Conservation (phyloP, 1,284 basidiomycete species). For the Cryptococcus maquisensis region DNA sequence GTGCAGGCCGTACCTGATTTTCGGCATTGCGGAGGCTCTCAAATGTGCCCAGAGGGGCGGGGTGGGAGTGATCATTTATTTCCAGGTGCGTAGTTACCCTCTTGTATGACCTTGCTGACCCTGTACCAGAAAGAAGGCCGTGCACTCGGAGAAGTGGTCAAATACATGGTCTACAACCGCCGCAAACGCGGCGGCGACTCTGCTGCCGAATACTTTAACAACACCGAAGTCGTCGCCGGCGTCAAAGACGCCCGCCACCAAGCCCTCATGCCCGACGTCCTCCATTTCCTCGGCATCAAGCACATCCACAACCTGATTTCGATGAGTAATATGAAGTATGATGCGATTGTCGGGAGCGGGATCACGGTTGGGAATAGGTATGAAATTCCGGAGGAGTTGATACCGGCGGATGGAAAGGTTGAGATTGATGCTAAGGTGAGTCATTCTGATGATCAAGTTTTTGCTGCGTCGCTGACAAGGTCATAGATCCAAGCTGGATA, state of each 20-base stretch:
- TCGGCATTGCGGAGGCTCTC: conserved; percentile 90
- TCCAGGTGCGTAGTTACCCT: conserved; percentile 62
- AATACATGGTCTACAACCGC: conserved; percentile 91
- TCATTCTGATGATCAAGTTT: not conserved
- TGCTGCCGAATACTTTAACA: conserved; percentile 89
- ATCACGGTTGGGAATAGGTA: conserved; percentile 79
- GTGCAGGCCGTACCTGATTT: conserved; percentile 83
- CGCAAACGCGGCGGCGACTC: conserved; percentile 90
- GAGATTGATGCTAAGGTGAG: conserved; percentile 77
- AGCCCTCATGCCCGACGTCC: conserved; percentile 90
- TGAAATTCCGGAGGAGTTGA: conserved; percentile 79
- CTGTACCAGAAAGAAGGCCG: conserved; percentile 54
- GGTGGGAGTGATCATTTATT: conserved; percentile 88
- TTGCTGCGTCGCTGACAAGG: not conserved
- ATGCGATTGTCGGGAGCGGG: conserved; percentile 82
- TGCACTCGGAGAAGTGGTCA: conserved; percentile 87
- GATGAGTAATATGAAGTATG: conserved; percentile 84
- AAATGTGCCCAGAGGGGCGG: conserved; percentile 80
- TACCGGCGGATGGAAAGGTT: conserved; percentile 87
- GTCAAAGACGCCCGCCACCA: conserved; percentile 96
- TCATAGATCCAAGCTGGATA: conserved; percentile 80
- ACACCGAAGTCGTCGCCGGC: conserved; percentile 87
- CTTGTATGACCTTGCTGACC: too few species aligned
- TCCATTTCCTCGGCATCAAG: conserved; percentile 88
- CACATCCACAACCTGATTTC: conserved; percentile 86